Evolutionary conservation across 257 asterid genomes (phyloP), one percentile per base, ranked within the genome.

Genomic region (Solanum sejunctum): DNA sequence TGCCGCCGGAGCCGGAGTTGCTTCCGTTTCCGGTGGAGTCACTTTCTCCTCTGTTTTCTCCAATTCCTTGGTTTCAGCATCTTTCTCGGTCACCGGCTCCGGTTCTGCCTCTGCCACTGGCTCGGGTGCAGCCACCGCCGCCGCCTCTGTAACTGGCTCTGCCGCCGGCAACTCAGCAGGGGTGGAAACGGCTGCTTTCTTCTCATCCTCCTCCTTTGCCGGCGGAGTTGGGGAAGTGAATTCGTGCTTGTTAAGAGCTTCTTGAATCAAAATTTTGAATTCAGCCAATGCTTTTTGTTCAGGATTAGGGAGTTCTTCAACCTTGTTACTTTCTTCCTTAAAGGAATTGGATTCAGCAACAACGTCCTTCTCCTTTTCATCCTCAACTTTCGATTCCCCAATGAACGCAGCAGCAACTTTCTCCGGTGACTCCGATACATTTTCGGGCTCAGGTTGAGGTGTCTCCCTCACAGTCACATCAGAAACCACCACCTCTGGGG

Each of bases 211-310:
- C 2, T 82, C 87, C 85, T 26, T 51, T 2, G 49, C 63, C 20
- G 73, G 36, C 0, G 93, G 91, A 18, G 93, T 97, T 0, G 98
- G 98, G 4, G 95, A 87, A 28, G 98, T 93, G 91, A 96, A 96
- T 39, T 93, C 98, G 49, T 89, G 95, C 87, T 93, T 96, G 85
- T 87, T 86, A 81, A 96, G 93, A 2, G 99, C 98, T 71, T 91
- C 95, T 84, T 86, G 94, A 78, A 96, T 90, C 88, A 94, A 61
- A 73, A 64, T 60, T 51, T 96, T 96, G 89, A 96, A 89, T 58
- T 96, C 99, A 75, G 95, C 99, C 88, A 96, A 80, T n/a, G 98
- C 98, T 51, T 93, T 93, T 90, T 94, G 93, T 21, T 96, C 93
- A 3, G 98, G 99, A 79, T 95, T 97, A 12, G 95, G 92, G 7